Percentiles rank a stretch among this genome's conserved stretches.
These are phyloP conservation scores for Larix sibirica DNA, from an alignment of 83 land plant genomes.

Conservation along the genomic window DNA sequence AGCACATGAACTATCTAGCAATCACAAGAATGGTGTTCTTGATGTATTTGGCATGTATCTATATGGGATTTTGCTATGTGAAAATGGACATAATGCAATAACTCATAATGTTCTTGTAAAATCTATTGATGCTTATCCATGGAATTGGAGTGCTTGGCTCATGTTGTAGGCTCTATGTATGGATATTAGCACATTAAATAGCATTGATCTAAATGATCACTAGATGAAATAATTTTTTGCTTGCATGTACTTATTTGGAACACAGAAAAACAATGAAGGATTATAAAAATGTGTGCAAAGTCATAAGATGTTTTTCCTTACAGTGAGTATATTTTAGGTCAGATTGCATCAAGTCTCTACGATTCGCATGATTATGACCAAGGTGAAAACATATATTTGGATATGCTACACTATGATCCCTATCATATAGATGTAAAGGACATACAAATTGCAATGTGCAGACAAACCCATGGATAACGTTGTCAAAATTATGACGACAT, in stretches of 20 bases:
- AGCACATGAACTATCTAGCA: conserved; percentile 69
- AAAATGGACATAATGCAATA: conserved; percentile 69
- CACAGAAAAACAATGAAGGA: conserved; percentile 77
- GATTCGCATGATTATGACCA: conserved; percentile 86
- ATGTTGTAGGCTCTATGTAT: conserved; percentile 90
- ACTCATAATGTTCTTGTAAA: conserved; percentile 76
- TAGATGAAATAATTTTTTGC: conserved; percentile 98
- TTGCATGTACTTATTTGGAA: conserved; percentile 86
- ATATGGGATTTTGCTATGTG: no score
- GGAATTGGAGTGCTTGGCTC: no score
- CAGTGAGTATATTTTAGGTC: conserved; percentile 88
- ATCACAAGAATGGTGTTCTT: conserved; percentile 48
- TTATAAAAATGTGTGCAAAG: conserved; percentile 64
- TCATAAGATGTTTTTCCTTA: conserved; percentile 58
- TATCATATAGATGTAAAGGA: conserved; percentile 90
- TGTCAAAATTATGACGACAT: not conserved
- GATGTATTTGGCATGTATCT: conserved; percentile 92
- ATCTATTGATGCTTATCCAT: conserved; percentile 91
- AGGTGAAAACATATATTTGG: conserved; percentile 81
- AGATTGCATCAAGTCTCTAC: conserved; percentile 74
- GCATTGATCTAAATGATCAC: conserved; percentile 71
- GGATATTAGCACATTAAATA: conserved; percentile 61
- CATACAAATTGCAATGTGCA: no score
- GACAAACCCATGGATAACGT: conserved; percentile 27
- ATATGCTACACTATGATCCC: conserved; percentile 79